Percentiles rank a stretch among this genome's conserved stretches.
Conservation (phyloP, 495 filamentous ascomycete species). For the Aspergillus biplanus region DNA sequence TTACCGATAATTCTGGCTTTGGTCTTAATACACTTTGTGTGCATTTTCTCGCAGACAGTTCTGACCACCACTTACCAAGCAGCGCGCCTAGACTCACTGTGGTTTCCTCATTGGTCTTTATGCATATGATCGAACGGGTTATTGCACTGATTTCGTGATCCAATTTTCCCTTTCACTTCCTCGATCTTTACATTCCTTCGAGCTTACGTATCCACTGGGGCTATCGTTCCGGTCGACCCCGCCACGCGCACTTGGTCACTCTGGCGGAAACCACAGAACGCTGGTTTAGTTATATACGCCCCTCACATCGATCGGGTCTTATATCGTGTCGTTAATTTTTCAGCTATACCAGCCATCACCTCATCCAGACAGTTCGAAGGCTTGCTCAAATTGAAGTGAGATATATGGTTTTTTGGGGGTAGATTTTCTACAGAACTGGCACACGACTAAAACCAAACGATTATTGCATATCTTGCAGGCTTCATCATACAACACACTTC, state of each 20-base stretch:
- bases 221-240: conserved; percentile 24
- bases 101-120: conserved; percentile 13
- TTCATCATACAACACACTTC: not conserved
- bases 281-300: conserved; percentile 11
- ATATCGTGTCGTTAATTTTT: not conserved
- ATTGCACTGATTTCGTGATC: conserved; percentile 16
- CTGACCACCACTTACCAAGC: conserved; percentile 18
- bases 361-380: not conserved
- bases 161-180: conserved; percentile 13
- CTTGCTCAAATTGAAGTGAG: not conserved
- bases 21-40: conserved; percentile 18
- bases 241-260: conserved; percentile 22
- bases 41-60: conserved; percentile 19
- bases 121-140: conserved; percentile 21
- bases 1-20: conserved; percentile 31
- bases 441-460: not conserved
- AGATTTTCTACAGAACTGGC: conserved; percentile 1
- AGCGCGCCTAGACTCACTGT: conserved; percentile 6
- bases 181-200: conserved; percentile 11
- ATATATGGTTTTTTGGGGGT: conserved; percentile 23
- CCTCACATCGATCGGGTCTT: not conserved
- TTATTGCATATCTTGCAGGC: not conserved
- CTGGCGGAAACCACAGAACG: conserved; percentile 10
- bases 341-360: not conserved
- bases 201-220: conserved; percentile 30